Percentiles rank a stretch among this genome's conserved stretches.
Conservation (phyloP, 192 early-diverging fungal species). For the Coemansia sp. region DNA sequence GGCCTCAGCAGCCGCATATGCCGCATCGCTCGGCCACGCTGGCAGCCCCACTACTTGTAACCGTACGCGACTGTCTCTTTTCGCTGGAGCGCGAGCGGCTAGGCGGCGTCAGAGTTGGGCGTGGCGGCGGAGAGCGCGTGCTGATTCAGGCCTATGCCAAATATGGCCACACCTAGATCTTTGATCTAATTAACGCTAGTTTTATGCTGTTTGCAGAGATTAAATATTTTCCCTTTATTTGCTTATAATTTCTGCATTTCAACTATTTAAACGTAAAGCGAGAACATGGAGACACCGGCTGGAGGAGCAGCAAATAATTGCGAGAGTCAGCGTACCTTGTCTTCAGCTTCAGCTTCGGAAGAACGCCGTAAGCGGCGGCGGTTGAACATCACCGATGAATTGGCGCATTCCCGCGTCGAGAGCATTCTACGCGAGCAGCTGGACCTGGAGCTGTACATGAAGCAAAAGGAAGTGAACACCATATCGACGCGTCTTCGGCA, state of each 20-base stretch:
- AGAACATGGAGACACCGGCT: neutral
- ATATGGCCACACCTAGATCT: slow-evolving; percentile 9
- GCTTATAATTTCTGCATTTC: neutral
- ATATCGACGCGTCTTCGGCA: slow-evolving; percentile 64
- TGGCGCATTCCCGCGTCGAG: slow-evolving; percentile 45
- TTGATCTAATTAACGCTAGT: slow-evolving; percentile 1
- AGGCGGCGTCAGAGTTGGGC: slow-evolving; percentile 38
- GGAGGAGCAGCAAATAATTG: neutral
- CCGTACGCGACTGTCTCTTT: slow-evolving; percentile 72
- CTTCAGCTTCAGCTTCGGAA: neutral
- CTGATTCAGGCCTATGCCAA: slow-evolving; percentile 38
- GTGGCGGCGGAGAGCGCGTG: slow-evolving; percentile 46
- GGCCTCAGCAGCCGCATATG: neutral
- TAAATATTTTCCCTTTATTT: neutral
- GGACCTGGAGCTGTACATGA: slow-evolving; percentile 74
- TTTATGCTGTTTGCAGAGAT: neutral
- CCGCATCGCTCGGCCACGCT: slow-evolving; percentile 41
- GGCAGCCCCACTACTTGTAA: slow-evolving; percentile 56
- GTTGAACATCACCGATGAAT: slow-evolving; percentile 11
- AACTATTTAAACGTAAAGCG: neutral
- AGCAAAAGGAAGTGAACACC: slow-evolving; percentile 64
- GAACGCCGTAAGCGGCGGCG: slow-evolving; percentile 9
- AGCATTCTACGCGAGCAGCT: slow-evolving; percentile 71
- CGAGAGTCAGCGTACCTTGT: neutral
- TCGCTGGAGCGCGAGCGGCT: slow-evolving; percentile 68